Percentiles rank a stretch among this genome's conserved stretches.
phyloP scores from a whole-genome alignment of 805 yeast genomes.

The Maudiozyma saulgeensis region DNA sequence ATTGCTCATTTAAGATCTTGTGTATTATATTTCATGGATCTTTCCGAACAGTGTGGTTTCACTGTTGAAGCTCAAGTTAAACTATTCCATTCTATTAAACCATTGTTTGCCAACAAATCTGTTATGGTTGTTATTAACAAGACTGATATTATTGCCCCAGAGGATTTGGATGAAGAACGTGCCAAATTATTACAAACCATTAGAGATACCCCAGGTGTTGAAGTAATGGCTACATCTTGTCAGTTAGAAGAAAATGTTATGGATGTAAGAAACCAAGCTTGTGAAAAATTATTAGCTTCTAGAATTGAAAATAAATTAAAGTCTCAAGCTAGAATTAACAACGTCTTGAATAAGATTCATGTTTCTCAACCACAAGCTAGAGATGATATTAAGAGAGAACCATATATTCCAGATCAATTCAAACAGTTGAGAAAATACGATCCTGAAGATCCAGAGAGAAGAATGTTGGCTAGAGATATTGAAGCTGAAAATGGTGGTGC shows the following conservation, averaged over 20 bases:
- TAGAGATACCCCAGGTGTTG: slow-evolving; percentile 66
- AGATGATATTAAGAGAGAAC: slow-evolving; percentile 74
- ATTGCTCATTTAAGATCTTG: slow-evolving; percentile 97
- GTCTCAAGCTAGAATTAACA: slow-evolving; percentile 80
- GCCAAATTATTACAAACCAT: slow-evolving; percentile 63
- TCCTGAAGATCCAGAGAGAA: slow-evolving; percentile 69
- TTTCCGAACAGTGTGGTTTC: slow-evolving; percentile 98
- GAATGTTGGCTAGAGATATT: slow-evolving; percentile 73
- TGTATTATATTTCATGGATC: slow-evolving; percentile 94
- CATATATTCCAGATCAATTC: slow-evolving; percentile 74
- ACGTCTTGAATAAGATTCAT: slow-evolving; percentile 89
- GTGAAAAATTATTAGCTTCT: slow-evolving; percentile 90
- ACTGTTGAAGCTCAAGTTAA: slow-evolving; percentile 95
- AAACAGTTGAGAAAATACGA: slow-evolving; percentile 57
- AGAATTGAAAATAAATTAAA: slow-evolving; percentile 95
- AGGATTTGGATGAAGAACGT: slow-evolving; percentile 70
- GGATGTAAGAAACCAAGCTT: slow-evolving; percentile 93
- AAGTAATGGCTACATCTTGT: slow-evolving; percentile 88
- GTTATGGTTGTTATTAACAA: slow-evolving; percentile 94
- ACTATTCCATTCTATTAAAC: slow-evolving; percentile 93
- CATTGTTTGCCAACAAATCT: slow-evolving; percentile 91
- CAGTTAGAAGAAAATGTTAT: slow-evolving; percentile 88
- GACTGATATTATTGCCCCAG: slow-evolving; percentile 78
- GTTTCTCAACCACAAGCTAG: slow-evolving; percentile 84
- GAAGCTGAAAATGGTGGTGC: slow-evolving; percentile 98